phyloP scores from a whole-genome alignment of 169 alveolate genomes.

The Plasmodium falciparum region DNA sequence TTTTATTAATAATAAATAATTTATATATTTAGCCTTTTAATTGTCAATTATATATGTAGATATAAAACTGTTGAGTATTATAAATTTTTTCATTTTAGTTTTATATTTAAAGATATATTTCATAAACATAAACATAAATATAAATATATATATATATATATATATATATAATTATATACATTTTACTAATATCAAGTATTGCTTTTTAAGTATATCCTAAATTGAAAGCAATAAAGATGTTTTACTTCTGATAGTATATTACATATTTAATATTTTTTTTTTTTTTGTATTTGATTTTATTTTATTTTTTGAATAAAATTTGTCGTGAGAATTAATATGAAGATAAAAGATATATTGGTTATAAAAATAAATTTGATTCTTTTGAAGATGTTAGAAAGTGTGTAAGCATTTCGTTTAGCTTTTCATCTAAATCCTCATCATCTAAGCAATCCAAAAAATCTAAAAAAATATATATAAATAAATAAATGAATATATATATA shows the following conservation, averaged over 20 bases:
- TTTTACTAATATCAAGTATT: neutral
- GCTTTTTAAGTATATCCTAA: neutral
- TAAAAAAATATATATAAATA: slow-evolving; percentile 9
- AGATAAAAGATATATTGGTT: neutral
- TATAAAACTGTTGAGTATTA: no score
- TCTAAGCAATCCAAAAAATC: slow-evolving; percentile 61
- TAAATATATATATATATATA: no score
- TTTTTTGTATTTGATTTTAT: no score
- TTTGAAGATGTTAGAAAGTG: slow-evolving; percentile 61
- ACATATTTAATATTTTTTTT: no score
- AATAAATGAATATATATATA: neutral
- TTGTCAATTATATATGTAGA: slow-evolving; percentile 58
- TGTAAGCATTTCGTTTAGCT: slow-evolving; percentile 62
- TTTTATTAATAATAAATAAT: slow-evolving; percentile 11
- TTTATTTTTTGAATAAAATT: no score
- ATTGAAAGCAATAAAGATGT: no score
- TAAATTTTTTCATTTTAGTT: no score
- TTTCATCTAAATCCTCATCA: slow-evolving; percentile 61
- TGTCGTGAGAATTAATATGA: no score
- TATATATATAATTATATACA: neutral
- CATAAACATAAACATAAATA: no score
- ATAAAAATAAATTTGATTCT: slow-evolving; percentile 66
- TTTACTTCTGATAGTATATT: no score
- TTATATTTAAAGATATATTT: no score
- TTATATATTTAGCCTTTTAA: slow-evolving; percentile 20